Base-by-base conservation (phyloP, 441 rosid species). In the Gossypium gossypioides region DNA sequence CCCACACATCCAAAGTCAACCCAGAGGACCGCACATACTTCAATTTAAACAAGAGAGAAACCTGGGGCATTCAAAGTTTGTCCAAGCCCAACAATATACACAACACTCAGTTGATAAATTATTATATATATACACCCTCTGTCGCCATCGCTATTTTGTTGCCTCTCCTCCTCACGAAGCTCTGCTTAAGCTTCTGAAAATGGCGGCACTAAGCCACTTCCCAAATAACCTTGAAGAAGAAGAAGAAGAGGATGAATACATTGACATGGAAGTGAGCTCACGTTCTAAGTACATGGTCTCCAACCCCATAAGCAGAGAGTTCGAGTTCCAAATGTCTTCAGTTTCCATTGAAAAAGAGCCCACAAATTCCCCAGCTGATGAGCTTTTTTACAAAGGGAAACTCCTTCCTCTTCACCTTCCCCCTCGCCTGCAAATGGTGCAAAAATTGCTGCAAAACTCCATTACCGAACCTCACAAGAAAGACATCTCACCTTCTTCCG, bases 321-420 rank as follows among this genome's bases (percentile, higher is more conserved):
- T 89, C 15, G 93, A 89, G 80, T 89, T 89, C 75, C 91, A 89
- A 63, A 88, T 85, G 91, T 79, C 87, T 52, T 80, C 84, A 63
- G 50, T 67, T 76, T 64, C 82, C 32, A 66, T 76, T 5, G 85
- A 83, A 27, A 85, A 44, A 73, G 87, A 86, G 73, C 76, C 78
- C 29, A 76, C 87, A 37, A 83, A 85, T 77, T 89, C 94, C 34
- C 94, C 88, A 4, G 94, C 94, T 0, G 94, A 87, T 48, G 91
- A 89, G 59, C 91, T 89, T 59, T 87, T 89, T 80, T 86, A 89
- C 84, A 87, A 86, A 71, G 93, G 93, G 16, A 89, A 87, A 59
- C 91, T 89, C 29, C 90, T 89, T 42, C 94, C 94, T 37, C 91
- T 89, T 66, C 93, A 89, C 77, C 83, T 87, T 32, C 91, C 91